Evolutionary conservation across 148 eudicot genomes (phyloP).

Genomic region (Dianthus caryophyllus): DNA sequence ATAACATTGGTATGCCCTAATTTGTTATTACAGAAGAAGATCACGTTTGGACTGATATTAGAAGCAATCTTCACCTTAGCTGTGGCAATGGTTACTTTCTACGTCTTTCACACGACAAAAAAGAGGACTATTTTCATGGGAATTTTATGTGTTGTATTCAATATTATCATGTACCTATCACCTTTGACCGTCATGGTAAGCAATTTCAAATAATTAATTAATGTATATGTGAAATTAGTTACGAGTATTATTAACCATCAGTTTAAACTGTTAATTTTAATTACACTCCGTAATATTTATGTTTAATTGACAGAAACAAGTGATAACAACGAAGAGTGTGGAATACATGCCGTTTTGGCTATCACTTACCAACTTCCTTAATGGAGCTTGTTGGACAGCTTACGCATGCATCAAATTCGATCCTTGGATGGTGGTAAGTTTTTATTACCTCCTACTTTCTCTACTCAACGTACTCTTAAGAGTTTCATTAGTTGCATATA

Average conservation of each 20-base stretch:
- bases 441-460: too few species aligned
- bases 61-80: slow-evolving; percentile 36
- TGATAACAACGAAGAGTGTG: slow-evolving; percentile 70
- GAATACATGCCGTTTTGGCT: slow-evolving; percentile 72
- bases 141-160: slow-evolving; percentile 47
- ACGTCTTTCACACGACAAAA: slow-evolving; percentile 29
- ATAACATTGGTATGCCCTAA: neutral
- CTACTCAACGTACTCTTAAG: too few species aligned
- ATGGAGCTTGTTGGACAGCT: slow-evolving; percentile 52
- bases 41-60: slow-evolving; percentile 14
- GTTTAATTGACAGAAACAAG: slow-evolving; percentile 32
- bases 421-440: slow-evolving; percentile 50
- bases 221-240: too few species aligned
- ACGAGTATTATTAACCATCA: neutral
- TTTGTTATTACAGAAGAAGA: slow-evolving; percentile 48
- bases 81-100: slow-evolving; percentile 30
- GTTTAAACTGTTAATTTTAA: too few species aligned
- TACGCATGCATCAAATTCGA: slow-evolving; percentile 54
- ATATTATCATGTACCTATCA: slow-evolving; percentile 53
- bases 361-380: slow-evolving; percentile 53
- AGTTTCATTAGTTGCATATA: neutral
- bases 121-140: slow-evolving; percentile 57
- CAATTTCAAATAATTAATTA: neutral
- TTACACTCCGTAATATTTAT: too few species aligned
- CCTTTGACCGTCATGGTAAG: slow-evolving; percentile 76